phyloP scores from a whole-genome alignment of 1,139 yeast species.

The Geotrichum bryndzae region DNA sequence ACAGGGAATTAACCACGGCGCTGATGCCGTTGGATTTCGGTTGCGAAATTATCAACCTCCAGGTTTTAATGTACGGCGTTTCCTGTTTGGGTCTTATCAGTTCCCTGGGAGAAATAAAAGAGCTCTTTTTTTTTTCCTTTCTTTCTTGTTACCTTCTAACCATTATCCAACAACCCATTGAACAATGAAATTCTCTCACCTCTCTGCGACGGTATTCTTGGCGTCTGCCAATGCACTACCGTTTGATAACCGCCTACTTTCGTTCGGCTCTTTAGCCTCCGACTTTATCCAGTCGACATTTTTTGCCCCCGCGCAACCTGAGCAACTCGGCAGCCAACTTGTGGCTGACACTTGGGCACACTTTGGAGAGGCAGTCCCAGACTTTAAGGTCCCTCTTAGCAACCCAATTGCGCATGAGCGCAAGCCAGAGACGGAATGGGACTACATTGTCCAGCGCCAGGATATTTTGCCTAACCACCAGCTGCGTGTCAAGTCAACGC shows the following conservation, averaged over 20 bases:
- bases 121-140: neutral
- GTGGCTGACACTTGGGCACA: neutral
- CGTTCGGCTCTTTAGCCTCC: neutral
- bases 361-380: neutral
- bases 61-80: neutral
- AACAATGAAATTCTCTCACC: conserved; percentile 3
- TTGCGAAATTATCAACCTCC: neutral
- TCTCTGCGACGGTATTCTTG: neutral
- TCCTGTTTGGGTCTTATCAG: neutral
- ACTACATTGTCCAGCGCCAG: conserved; percentile 23
- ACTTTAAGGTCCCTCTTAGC: neutral
- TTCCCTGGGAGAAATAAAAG: neutral
- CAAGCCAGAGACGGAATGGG: conserved; percentile 23
- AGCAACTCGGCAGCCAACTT: neutral
- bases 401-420: conserved; percentile 6
- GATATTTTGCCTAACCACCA: conserved; percentile 33
- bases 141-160: neutral
- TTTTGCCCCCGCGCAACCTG: neutral
- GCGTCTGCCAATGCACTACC: neutral
- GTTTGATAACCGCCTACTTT: neutral
- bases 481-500: conserved; percentile 36
- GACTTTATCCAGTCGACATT: conserved; percentile 4
- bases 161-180: neutral
- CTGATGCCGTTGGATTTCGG: neutral
- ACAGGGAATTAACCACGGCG: neutral